Evolutionary conservation across 129 eudicot species (phyloP).

Genomic region (Ambrosia artemisiifolia): DNA sequence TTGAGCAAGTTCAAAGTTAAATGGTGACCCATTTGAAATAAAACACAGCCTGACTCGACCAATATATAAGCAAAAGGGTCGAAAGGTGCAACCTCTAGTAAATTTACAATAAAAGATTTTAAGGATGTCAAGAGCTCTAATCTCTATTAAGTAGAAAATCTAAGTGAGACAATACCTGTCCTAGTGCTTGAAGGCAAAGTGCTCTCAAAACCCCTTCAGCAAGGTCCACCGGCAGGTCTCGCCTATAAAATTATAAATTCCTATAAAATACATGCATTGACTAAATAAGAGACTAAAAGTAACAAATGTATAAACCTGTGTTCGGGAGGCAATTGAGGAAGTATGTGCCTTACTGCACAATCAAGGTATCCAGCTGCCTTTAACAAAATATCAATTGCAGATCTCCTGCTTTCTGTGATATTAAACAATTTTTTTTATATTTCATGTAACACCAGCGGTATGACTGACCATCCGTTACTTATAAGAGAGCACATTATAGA

Average conservation of each 20-base stretch:
- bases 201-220: conserved; percentile 92
- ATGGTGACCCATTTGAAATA: neutral
- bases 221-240: conserved; percentile 89
- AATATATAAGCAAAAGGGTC: neutral
- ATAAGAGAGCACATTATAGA: neutral
- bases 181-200: conserved; percentile 93
- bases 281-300: neutral
- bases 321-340: conserved; percentile 79
- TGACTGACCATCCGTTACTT: neutral
- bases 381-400: conserved; percentile 76
- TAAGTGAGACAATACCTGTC: conserved; percentile 56
- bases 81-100: neutral
- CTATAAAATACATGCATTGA: conserved; percentile 4
- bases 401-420: conserved; percentile 75
- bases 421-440: conserved; percentile 10
- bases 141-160: conserved; percentile 7
- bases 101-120: neutral
- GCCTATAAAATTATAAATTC: conserved; percentile 51
- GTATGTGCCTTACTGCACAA: conserved; percentile 82
- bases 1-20: neutral
- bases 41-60: neutral
- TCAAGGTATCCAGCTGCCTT: conserved; percentile 99
- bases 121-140: neutral
- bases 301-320: conserved; percentile 47
- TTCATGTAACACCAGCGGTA: conserved; percentile 9